These are phyloP conservation scores for Curvularia sp. DNA, from an alignment of 2,329 filamentous ascomycete species.

Conservation along the genomic window DNA sequence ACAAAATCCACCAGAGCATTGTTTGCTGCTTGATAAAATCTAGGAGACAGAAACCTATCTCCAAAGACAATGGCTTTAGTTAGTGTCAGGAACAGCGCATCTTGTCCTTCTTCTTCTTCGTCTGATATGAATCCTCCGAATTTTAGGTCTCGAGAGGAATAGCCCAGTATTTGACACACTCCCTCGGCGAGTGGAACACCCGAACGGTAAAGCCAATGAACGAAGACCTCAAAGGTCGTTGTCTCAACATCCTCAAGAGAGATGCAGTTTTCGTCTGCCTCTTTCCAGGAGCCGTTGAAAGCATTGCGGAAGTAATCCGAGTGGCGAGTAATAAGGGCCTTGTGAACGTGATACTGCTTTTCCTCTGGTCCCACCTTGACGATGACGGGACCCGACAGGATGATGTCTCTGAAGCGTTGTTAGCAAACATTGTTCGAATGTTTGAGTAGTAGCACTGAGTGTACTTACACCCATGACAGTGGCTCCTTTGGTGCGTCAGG, in stretches of 20 bases:
- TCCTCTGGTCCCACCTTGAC: neutral
- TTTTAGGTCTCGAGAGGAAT: too few relatives aligned
- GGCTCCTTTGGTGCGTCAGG: too few relatives aligned
- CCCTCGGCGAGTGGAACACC: too few relatives aligned
- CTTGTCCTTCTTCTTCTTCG: too few relatives aligned
- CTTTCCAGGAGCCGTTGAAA: neutral
- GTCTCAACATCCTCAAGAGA: neutral
- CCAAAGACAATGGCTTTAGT: neutral
- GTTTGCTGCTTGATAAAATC: neutral
- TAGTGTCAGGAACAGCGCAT: neutral
- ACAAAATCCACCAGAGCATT: neutral
- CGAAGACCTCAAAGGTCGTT: neutral
- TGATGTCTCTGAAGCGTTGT: neutral
- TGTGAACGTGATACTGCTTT: neutral
- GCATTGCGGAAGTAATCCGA: slow-evolving; percentile 2
- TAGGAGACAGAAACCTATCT: neutral
- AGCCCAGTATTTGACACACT: too few relatives aligned
- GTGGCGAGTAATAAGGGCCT: neutral
- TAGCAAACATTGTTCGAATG: neutral
- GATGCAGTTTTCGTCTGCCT: neutral
- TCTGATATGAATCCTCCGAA: too few relatives aligned
- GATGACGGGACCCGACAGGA: neutral
- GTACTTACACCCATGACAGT: too few relatives aligned
- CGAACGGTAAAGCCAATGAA: neutral
- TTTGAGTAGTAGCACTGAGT: neutral